A percentile compares a stretch with the other conserved stretches of the same genome.
phyloP scores from a whole-genome alignment of 306 rosid species.

The Fagus crenata region DNA sequence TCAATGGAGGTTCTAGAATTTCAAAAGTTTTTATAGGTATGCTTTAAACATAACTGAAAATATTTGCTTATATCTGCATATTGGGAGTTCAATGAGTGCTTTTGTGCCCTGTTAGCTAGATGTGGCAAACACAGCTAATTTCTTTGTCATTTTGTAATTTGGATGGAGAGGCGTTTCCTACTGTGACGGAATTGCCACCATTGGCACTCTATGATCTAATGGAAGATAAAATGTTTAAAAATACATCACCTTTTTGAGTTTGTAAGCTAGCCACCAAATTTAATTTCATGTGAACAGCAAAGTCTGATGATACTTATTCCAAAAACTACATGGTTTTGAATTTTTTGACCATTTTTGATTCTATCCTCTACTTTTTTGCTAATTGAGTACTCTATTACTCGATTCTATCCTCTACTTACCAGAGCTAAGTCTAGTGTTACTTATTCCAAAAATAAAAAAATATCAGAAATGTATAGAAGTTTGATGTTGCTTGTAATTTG shows the following conservation, averaged over 20 bases:
- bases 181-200: not conserved
- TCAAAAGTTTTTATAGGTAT: constrained; percentile 9
- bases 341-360: not conserved
- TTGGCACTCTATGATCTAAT: not conserved
- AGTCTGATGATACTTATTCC: not conserved
- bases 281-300: not conserved
- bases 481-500: constrained; percentile 7
- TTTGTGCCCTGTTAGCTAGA: not conserved
- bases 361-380: not conserved
- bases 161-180: not conserved
- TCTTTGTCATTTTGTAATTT: not conserved
- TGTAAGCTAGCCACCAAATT: not conserved
- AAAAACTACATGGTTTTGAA: not conserved
- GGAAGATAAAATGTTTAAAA: not conserved
- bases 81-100: not conserved
- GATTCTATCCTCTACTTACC: not conserved
- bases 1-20: not conserved
- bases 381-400: too few species aligned
- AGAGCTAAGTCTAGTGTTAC: not conserved
- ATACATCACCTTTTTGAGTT: not conserved
- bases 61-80: not conserved
- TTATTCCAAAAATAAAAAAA: not conserved
- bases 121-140: not conserved
- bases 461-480: not conserved
- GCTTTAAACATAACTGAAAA: not conserved